A percentile compares a stretch with the other conserved stretches of the same genome.
Conservation (phyloP, 768 basidiomycete genomes). For the Auriscalpium vulgare region DNA sequence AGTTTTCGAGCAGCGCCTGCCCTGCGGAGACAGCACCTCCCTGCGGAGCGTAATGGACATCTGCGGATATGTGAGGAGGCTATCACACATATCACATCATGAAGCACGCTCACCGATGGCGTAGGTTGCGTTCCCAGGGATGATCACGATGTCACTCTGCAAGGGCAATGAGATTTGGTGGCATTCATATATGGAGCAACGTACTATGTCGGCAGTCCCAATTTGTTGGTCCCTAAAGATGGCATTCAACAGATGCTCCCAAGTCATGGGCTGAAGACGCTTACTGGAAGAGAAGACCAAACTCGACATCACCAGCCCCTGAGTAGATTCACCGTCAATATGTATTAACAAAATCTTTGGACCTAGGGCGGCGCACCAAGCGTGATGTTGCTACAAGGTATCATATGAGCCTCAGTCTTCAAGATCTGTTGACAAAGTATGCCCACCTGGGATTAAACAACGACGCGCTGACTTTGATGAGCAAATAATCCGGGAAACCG, state of each 20-base stretch:
- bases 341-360: background rate
- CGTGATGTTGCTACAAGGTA: slow-evolving; percentile 25
- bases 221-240: slow-evolving; percentile 36
- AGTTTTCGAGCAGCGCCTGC: slow-evolving; percentile 51
- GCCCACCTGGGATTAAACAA: slow-evolving; percentile 60
- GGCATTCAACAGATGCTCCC: background rate
- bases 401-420: too few relatives aligned
- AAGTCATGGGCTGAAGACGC: slow-evolving; percentile 13
- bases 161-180: background rate
- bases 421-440: background rate
- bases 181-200: background rate
- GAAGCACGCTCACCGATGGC: slow-evolving; percentile 35
- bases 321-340: slow-evolving; percentile 22
- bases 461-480: slow-evolving; percentile 54
- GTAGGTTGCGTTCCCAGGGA: slow-evolving; percentile 50
- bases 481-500: slow-evolving; percentile 57
- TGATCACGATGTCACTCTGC: slow-evolving; percentile 46
- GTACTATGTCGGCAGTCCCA: slow-evolving; percentile 50
- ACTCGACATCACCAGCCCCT: slow-evolving; percentile 58
- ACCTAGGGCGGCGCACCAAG: slow-evolving; percentile 20
- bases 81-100: background rate
- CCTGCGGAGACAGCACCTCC: slow-evolving; percentile 48
- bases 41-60: slow-evolving; percentile 55
- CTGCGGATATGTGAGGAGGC: slow-evolving; percentile 20
- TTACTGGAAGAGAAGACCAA: slow-evolving; percentile 48